Percentiles rank a stretch among this genome's conserved stretches.
Evolutionary conservation across 805 yeast genomes (phyloP).

Genomic region (Saccharomycodes ludwigii): DNA sequence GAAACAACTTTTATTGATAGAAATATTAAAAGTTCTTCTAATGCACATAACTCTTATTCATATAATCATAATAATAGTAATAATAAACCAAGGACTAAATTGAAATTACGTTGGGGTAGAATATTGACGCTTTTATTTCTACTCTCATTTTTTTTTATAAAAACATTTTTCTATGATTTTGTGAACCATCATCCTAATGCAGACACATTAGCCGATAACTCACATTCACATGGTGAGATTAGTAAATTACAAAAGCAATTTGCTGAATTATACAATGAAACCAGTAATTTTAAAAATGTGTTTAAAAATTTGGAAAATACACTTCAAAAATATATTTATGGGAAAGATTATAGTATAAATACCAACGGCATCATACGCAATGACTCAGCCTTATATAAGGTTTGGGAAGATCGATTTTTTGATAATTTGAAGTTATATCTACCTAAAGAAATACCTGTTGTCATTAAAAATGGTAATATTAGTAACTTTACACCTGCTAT

Average conservation of each 20-base stretch:
- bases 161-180: too few relatives aligned
- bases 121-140: too few relatives aligned
- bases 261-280: slow-evolving; percentile 11
- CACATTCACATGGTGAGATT: neutral
- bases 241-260: neutral
- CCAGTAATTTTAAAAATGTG: slow-evolving; percentile 14
- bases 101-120: slow-evolving; percentile 9
- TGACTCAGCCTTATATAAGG: neutral
- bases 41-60: neutral
- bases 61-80: too few relatives aligned
- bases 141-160: too few relatives aligned
- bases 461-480: slow-evolving; percentile 10
- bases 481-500: too few relatives aligned
- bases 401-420: neutral
- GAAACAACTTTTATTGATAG: neutral
- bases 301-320: slow-evolving; percentile 10
- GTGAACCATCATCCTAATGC: too few relatives aligned
- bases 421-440: slow-evolving; percentile 6
- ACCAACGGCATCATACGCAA: slow-evolving; percentile 1
- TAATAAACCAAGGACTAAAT: slow-evolving; percentile 1
- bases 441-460: slow-evolving; percentile 22
- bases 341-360: neutral
- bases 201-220: too few relatives aligned
- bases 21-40: neutral
- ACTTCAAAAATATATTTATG: slow-evolving; percentile 1